Base-by-base conservation (phyloP, 2,329 filamentous ascomycete species). In the Cladosporium sphaerospermum region DNA sequence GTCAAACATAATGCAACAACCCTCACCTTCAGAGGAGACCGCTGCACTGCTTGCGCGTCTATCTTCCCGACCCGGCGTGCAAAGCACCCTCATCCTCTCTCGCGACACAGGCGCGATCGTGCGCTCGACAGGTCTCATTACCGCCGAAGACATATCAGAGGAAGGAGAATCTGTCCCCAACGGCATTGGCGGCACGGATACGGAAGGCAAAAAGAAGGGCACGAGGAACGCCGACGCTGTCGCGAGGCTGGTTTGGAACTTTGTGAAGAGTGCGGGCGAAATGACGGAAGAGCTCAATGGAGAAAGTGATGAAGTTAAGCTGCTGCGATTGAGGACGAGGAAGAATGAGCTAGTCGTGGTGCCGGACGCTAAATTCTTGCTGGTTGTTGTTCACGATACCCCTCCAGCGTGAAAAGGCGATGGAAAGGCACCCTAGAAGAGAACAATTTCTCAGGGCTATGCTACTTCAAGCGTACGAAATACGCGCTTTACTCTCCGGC, bases 281-380 rank as follows among this genome's bases (percentile, higher is more conserved):
- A 71, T 92, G 59, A 82, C 90, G n/a, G 77, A 84, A 57, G 85
- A 85, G 56, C 73, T 92, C 62, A 87, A 91, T 64, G 76, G 78
- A 32, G 85, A 90, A 73, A 82, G 86, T 78, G 88, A 93, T 63
- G 88, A 91, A 66, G 71, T 91, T 57, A 89, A 85, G 71, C 74
- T 93, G 45, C 70, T 93, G 48, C 78, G 88, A 57, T 67, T 95
- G 59, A 80, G 89, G 59, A 92, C 88, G n/a, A 89, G 84, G 74
- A 90, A 88, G 69, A 86, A 90, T 62, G 89, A 95, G 69, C 73
- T 93, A 57, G 85, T 93, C 55, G 88, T 93, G 64, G 85, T 92
- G 16, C 88, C 87, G 50, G 88, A 92, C 68, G 65, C 80, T 39
- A 90, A 88, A 64, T 95, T 88, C 69, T 75, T 93, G 44, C 77